A percentile compares a stretch with the other conserved stretches of the same genome.
Conservation (phyloP, 176 grass and related monocot genomes). For the Oryza meridionalis region DNA sequence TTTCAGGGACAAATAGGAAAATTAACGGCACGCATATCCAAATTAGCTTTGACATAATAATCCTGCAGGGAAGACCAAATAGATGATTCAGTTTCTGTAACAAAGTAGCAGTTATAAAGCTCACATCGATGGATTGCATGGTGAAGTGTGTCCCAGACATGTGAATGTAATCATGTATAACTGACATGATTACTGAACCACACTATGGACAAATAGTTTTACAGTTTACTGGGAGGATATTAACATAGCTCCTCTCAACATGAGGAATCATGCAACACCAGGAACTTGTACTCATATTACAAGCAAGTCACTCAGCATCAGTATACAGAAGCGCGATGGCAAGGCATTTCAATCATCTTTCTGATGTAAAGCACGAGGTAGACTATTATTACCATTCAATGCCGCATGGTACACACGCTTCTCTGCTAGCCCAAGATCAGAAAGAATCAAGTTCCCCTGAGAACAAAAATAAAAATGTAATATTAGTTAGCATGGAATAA, state of each 20-base stretch:
- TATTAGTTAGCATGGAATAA: not conserved
- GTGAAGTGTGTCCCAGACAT: not conserved
- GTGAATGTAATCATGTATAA: constrained; percentile 16
- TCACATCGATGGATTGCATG: not conserved
- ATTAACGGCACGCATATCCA: constrained; percentile 48
- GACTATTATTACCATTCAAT: constrained; percentile 98
- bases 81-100: constrained; percentile 66
- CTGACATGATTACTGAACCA: constrained; percentile 29
- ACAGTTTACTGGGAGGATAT: constrained; percentile 48
- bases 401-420: constrained; percentile 89
- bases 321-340: constrained; percentile 25
- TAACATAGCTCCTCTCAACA: constrained; percentile 35
- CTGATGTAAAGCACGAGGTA: constrained; percentile 83
- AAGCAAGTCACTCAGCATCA: constrained; percentile 50
- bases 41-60: constrained; percentile 85
- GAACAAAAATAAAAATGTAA: not conserved
- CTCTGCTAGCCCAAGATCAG: constrained; percentile 83
- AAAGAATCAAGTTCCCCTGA: constrained; percentile 87
- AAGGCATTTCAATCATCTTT: constrained; percentile 88
- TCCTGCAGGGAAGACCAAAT: constrained; percentile 96
- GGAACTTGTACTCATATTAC: constrained; percentile 42
- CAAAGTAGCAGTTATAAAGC: constrained; percentile 28
- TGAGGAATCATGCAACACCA: constrained; percentile 33
- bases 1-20: constrained; percentile 34
- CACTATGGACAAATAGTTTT: constrained; percentile 37